Conservation (phyloP, 257 asterid species). For the Salvia miltiorrhiza region DNA sequence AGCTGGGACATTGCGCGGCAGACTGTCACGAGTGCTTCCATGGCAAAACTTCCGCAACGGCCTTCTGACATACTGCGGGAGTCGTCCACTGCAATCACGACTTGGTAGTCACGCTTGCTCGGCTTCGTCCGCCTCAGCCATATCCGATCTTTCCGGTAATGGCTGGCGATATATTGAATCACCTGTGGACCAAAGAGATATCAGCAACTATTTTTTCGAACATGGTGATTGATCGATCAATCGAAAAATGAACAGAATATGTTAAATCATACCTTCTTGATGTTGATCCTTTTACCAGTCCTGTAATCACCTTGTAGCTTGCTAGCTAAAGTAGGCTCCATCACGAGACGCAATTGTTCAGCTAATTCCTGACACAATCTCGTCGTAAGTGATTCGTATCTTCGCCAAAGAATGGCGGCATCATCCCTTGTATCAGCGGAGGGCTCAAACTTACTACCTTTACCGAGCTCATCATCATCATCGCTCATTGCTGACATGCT, state of each 20-base stretch:
- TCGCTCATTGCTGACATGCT: slow-evolving; percentile 36
- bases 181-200: slow-evolving; percentile 47
- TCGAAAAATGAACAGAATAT: neutral
- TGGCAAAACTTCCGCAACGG: slow-evolving; percentile 69
- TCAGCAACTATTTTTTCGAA: neutral
- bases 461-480: slow-evolving; percentile 58
- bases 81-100: slow-evolving; percentile 93
- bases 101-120: slow-evolving; percentile 92
- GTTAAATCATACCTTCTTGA: slow-evolving; percentile 69
- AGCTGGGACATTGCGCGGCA: slow-evolving; percentile 97
- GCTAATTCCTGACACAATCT: slow-evolving; percentile 91
- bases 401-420: slow-evolving; percentile 75
- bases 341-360: slow-evolving; percentile 87
- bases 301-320: slow-evolving; percentile 95
- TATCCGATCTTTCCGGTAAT: slow-evolving; percentile 82
- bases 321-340: slow-evolving; percentile 98
- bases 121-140: slow-evolving; percentile 94
- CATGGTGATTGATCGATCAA: neutral
- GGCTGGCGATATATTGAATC: slow-evolving; percentile 86
- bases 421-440: slow-evolving; percentile 46
- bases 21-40: slow-evolving; percentile 89
- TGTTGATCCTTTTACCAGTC: slow-evolving; percentile 94
- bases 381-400: slow-evolving; percentile 57
- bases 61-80: slow-evolving; percentile 93
- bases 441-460: slow-evolving; percentile 40